Percentiles rank a stretch among this genome's conserved stretches.
These are phyloP conservation scores for Podila epicladia DNA, from an alignment of 192 early-diverging fungal species.

Conservation along the genomic window DNA sequence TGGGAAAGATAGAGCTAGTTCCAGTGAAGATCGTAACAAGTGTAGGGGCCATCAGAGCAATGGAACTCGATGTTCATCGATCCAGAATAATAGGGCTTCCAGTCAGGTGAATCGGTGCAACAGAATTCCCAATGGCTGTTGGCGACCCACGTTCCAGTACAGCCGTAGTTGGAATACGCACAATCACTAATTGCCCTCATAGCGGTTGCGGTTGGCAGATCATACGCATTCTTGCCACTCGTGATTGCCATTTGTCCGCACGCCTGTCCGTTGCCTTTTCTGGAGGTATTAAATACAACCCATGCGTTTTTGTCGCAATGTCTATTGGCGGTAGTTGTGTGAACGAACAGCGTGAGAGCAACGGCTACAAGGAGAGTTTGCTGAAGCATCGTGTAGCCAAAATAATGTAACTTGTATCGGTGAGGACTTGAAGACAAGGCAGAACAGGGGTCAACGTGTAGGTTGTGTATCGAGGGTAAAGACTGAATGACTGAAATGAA, in stretches of 20 bases:
- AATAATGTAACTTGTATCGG: constrained; percentile 16
- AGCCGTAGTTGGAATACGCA: constrained; percentile 15
- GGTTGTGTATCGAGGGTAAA: constrained; percentile 7
- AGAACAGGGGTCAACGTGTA: neutral
- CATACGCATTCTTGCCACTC: constrained; percentile 14
- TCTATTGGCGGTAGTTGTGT: constrained; percentile 14
- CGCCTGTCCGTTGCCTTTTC: constrained; percentile 25
- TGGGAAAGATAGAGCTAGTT: constrained; percentile 19
- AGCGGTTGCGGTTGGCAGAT: constrained; percentile 23
- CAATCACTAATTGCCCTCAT: constrained; percentile 22
- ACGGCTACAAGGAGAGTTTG: constrained; percentile 26
- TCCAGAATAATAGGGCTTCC: constrained; percentile 22
- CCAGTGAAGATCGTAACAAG: constrained; percentile 27
- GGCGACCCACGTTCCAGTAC: constrained; percentile 19
- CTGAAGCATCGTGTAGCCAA: constrained; percentile 16
- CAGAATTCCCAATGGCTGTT: constrained; percentile 31
- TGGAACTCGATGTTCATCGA: constrained; percentile 31
- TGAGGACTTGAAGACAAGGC: constrained; percentile 16
- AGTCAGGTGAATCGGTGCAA: constrained; percentile 17
- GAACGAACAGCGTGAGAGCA: constrained; percentile 18
- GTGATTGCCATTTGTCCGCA: constrained; percentile 28
- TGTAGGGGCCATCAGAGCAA: constrained; percentile 26
- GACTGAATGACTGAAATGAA: constrained; percentile 14
- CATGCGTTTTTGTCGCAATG: constrained; percentile 26
- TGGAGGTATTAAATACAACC: constrained; percentile 15